A percentile compares a stretch with the other conserved stretches of the same genome.
These are phyloP conservation scores for Pseudevernia furfuracea DNA, from an alignment of 495 filamentous ascomycete species.

Conservation along the genomic window DNA sequence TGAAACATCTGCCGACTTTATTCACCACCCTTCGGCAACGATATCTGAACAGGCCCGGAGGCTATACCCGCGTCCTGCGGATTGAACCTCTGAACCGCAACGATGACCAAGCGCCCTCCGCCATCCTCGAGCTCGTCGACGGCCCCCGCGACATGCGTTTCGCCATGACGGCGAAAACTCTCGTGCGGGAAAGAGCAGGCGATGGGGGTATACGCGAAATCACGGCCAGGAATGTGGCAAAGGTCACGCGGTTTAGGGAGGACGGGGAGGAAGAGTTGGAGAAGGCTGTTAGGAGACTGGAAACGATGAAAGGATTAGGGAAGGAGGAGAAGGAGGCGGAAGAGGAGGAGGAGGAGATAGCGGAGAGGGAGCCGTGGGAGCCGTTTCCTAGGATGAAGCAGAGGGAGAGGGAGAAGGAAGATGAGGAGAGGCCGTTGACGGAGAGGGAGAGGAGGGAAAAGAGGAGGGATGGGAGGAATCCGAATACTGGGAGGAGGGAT, in stretches of 20 bases:
- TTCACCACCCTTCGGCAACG: slow-evolving; percentile 75
- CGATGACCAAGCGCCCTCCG: slow-evolving; percentile 73
- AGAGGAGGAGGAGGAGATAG: not conserved
- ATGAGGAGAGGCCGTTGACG: not conserved
- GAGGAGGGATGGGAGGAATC: slow-evolving; percentile 6
- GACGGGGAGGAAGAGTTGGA: slow-evolving; percentile 61
- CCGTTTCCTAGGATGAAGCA: slow-evolving; percentile 4
- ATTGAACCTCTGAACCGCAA: slow-evolving; percentile 61
- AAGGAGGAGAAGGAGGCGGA: slow-evolving; percentile 12
- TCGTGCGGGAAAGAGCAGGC: slow-evolving; percentile 54
- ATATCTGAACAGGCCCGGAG: slow-evolving; percentile 74
- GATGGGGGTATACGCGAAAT: slow-evolving; percentile 51
- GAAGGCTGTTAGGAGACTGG: slow-evolving; percentile 58
- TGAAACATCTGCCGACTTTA: slow-evolving; percentile 70
- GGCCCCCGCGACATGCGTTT: slow-evolving; percentile 94
- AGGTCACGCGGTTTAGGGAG: slow-evolving; percentile 73
- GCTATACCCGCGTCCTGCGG: slow-evolving; percentile 88
- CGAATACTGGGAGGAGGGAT: not conserved
- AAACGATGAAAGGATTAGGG: slow-evolving; percentile 24
- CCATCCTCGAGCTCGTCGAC: slow-evolving; percentile 94
- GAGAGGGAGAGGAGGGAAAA: slow-evolving; percentile 9
- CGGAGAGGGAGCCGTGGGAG: slow-evolving; percentile 4
- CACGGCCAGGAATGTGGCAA: slow-evolving; percentile 68
- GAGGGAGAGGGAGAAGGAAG: not conserved
- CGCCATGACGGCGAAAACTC: slow-evolving; percentile 74